Evolutionary conservation across 2,329 filamentous ascomycete genomes (phyloP).

Genomic region (Pleomassaria siparia): DNA sequence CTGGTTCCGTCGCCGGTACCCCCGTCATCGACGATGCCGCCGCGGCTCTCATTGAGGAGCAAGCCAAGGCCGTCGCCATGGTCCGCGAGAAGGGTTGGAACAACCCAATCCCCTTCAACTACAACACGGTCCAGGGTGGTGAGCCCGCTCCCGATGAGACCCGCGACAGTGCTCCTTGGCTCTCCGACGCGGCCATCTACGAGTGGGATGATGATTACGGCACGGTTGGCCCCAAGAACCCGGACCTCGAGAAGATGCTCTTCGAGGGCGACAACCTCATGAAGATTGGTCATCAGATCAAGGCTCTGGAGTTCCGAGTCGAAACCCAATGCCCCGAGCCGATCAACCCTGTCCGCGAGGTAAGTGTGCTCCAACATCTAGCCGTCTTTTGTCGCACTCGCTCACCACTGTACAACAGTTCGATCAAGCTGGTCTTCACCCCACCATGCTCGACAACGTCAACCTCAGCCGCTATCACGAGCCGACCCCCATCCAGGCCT

Average conservation of each 20-base stretch:
- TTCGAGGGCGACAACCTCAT: constrained; percentile 62
- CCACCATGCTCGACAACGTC: constrained; percentile 78
- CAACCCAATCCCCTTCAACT: constrained; percentile 52
- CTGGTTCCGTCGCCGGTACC: constrained; percentile 5
- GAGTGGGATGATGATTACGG: constrained; percentile 85
- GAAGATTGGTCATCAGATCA: constrained; percentile 63
- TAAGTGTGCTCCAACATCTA: constrained; percentile 38
- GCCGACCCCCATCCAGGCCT: constrained; percentile 88
- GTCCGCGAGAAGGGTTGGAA: constrained; percentile 51
- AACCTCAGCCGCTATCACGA: constrained; percentile 67
- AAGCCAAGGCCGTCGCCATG: constrained; percentile 26
- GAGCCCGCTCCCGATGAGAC: constrained; percentile 22
- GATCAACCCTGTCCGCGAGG: constrained; percentile 52
- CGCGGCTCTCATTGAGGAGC: constrained; percentile 6
- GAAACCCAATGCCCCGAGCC: constrained; percentile 51
- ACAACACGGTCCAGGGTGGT: constrained; percentile 41
- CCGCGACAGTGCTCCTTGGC: constrained; percentile 45
- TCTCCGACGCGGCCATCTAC: constrained; percentile 67
- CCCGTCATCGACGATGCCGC: constrained; percentile 17
- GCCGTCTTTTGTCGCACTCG: constrained; percentile 1
- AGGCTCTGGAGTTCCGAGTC: constrained; percentile 60
- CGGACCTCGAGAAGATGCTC: constrained; percentile 72
- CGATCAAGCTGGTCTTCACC: constrained; percentile 78
- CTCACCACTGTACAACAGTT: constrained; percentile 51
- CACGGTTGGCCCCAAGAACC: constrained; percentile 74